Conservation (phyloP, 2,329 filamentous ascomycete genomes). For the Hysterium pulicare region DNA sequence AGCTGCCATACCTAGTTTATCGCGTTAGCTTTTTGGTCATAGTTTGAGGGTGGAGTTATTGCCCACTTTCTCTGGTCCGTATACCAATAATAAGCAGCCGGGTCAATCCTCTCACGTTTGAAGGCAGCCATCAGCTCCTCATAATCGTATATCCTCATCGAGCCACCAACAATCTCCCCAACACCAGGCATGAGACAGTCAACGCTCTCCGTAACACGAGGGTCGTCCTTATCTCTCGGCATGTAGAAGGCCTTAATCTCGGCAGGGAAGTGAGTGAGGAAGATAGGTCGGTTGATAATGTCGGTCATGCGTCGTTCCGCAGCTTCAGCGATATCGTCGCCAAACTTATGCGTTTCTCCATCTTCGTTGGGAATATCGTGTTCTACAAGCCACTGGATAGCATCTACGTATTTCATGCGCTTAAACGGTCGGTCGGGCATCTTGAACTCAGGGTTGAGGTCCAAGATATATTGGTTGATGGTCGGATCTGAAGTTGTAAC, state of each 20-base stretch:
- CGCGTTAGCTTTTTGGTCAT: constrained; percentile 15
- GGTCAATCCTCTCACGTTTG: constrained; percentile 78
- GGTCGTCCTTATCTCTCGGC: constrained; percentile 78
- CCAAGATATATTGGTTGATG: constrained; percentile 70
- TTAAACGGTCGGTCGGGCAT: constrained; percentile 80
- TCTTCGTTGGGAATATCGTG: constrained; percentile 93
- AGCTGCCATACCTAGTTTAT: constrained; percentile 72
- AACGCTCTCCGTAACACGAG: constrained; percentile 85
- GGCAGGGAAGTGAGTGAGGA: constrained; percentile 93
- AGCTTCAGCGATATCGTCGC: constrained; percentile 96
- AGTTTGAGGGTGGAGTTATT: not conserved
- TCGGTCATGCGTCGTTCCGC: constrained; percentile 97
- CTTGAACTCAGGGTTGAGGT: constrained; percentile 88
- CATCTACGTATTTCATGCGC: constrained; percentile 92
- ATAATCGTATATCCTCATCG: constrained; percentile 92
- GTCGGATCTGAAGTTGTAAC: constrained; percentile 69
- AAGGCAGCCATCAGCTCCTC: constrained; percentile 88
- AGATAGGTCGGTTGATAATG: constrained; percentile 89
- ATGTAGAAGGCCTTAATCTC: constrained; percentile 99
- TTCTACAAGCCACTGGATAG: constrained; percentile 88
- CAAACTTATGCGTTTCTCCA: constrained; percentile 82
- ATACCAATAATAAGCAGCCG: constrained; percentile 95
- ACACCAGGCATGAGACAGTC: constrained; percentile 89
- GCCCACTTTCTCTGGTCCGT: constrained; percentile 92
- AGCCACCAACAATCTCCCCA: constrained; percentile 93